Evolutionary conservation across 2,329 filamentous ascomycete species (phyloP), one percentile per base, ranked within the genome.

Genomic region (Diaporthe longicolla): DNA sequence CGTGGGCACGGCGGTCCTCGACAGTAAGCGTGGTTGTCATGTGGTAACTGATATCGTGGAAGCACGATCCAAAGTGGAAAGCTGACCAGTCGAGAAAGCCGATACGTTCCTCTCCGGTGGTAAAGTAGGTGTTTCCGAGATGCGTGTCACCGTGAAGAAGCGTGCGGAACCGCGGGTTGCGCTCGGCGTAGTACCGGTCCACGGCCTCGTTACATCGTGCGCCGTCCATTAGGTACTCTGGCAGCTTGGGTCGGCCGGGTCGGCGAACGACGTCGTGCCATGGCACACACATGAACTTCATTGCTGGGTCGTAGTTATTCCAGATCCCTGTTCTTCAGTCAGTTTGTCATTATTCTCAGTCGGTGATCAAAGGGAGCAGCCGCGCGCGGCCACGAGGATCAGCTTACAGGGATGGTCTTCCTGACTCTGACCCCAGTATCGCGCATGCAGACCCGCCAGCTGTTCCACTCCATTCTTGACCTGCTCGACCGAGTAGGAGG

Each of bases 41-140:
- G 76, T 80, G 82, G 76, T 83, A 84, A 0, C 80, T 76, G n/a
- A 84, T 74, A 70, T 84, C 83, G 75, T 83, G 82, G 75, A 84
- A 82, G 21, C 78, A 78, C 5, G 80, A 81, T n/a, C 81, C 81
- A 71, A 81, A 79, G 75, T 82, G 79, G 29, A 82, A 78, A 69
- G 79, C 78, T 75, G 83, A 82, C 81, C 81, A 84, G 77, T 83
- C 83, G 32, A 84, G 78, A 76, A 83, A 84, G 10, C 71, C 71
- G 26, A 75, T 78, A 4, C 76, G 79, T 13, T 76, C 76, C 15
- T 78, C 77, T 26, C 72, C 74, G 9, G 37, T 40, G 11, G 37
- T 40, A 40, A 82, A 71, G 75, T 80, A 83, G 4, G 80, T 81
- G 77, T 83, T 83, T 43, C 80, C 81, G 35, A 77, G 77, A 72